These are phyloP conservation scores for Eucalyptus viminalis DNA, from an alignment of 345 rosid species.

Conservation along the genomic window DNA sequence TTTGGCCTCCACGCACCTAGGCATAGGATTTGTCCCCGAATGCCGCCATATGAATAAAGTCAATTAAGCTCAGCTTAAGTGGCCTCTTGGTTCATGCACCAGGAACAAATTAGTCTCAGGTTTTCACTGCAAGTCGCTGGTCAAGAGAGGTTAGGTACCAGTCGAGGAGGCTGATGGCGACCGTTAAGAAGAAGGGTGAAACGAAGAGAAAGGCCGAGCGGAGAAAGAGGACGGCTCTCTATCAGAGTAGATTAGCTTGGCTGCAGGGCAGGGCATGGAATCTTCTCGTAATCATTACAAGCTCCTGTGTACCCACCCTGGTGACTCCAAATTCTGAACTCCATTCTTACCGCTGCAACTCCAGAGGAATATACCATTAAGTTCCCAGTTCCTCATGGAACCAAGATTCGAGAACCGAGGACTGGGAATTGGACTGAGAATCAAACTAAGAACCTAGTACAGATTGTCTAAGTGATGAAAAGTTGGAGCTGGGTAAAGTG, in stretches of 20 bases:
- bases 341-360: neutral
- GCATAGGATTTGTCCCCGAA: neutral
- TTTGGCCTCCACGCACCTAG: neutral
- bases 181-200: neutral
- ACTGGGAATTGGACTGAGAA: too few relatives aligned
- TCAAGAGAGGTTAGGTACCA: neutral
- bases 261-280: neutral
- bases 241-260: neutral
- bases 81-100: neutral
- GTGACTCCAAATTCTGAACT: neutral
- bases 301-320: neutral
- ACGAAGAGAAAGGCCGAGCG: neutral
- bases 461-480: neutral
- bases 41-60: neutral
- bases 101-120: neutral
- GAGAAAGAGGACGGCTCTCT: neutral
- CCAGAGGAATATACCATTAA: neutral
- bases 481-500: neutral
- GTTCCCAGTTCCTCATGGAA: neutral
- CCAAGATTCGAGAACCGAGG: neutral
- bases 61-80: neutral
- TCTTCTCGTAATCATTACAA: neutral
- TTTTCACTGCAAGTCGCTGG: neutral
- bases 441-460: neutral
- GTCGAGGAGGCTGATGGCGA: neutral